Percentiles rank a stretch among this genome's conserved stretches.
Evolutionary conservation across 306 rosid genomes (phyloP).

Genomic region (Purshia tridentata): DNA sequence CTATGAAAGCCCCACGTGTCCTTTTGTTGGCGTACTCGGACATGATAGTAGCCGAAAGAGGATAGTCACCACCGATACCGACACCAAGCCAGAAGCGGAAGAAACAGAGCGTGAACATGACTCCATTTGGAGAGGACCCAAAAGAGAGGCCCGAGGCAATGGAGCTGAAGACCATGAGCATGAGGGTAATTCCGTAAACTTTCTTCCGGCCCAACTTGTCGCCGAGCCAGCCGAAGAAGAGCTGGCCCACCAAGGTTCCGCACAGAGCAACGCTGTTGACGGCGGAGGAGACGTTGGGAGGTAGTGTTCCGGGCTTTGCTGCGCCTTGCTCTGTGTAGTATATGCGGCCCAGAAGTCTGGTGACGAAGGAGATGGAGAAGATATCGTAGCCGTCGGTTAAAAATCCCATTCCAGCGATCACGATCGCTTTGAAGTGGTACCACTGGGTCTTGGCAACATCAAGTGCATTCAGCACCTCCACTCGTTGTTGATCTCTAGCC

Average conservation of each 20-base stretch:
- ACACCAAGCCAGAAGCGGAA: conserved; percentile 13
- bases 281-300: conserved; percentile 8
- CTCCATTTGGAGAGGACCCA: background rate
- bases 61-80: conserved; percentile 7
- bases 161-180: background rate
- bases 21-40: conserved; percentile 4
- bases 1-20: background rate
- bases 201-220: conserved; percentile 12
- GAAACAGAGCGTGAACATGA: conserved; percentile 7
- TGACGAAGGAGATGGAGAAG: conserved; percentile 9
- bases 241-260: conserved; percentile 2
- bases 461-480: conserved; percentile 14
- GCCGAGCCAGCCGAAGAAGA: conserved; percentile 17
- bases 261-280: background rate
- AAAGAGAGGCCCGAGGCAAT: conserved; percentile 15
- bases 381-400: conserved; percentile 14
- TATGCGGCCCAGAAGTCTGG: conserved; percentile 1
- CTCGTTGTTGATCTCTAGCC: background rate
- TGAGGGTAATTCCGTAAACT: conserved; percentile 1
- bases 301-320: background rate
- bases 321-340: conserved; percentile 7
- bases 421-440: conserved; percentile 15
- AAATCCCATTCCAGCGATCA: conserved; percentile 15
- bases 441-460: conserved; percentile 20
- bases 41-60: conserved; percentile 9